Conservation (phyloP, 2,329 filamentous ascomycete species). For the Trichothecium sympodiale region DNA sequence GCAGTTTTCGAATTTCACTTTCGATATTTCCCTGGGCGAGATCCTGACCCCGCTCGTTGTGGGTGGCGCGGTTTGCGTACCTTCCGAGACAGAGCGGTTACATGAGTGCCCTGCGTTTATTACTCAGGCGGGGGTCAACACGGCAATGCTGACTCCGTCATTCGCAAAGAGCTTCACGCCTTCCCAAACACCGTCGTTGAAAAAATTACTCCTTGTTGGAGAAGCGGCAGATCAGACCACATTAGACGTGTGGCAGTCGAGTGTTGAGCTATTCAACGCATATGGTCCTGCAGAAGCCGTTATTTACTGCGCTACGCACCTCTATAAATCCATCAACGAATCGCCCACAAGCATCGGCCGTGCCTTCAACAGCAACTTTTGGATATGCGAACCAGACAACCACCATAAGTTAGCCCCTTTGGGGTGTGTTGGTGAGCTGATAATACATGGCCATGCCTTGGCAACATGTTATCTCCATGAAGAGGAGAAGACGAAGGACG, state of each 20-base stretch:
- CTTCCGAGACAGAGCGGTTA: not conserved
- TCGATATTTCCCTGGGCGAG: slow-evolving; percentile 34
- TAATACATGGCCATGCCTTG: not conserved
- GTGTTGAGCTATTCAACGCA: not conserved
- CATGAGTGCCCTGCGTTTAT: not conserved
- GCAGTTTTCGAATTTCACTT: slow-evolving; percentile 36
- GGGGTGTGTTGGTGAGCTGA: not conserved
- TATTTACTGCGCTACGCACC: not conserved
- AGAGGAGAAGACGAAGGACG: not conserved
- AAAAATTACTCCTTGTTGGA: not conserved
- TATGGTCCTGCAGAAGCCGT: not conserved
- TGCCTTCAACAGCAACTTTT: not conserved
- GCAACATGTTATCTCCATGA: not conserved
- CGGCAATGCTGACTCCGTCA: not conserved
- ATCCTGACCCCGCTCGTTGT: slow-evolving; percentile 32
- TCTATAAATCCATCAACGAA: not conserved
- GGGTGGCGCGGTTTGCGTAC: not conserved
- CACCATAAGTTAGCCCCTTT: not conserved
- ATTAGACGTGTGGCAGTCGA: not conserved
- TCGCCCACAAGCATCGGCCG: not conserved
- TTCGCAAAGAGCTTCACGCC: not conserved
- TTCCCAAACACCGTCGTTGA: not conserved
- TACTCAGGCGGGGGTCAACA: not conserved
- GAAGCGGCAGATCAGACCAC: not conserved
- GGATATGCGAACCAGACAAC: not conserved